phyloP scores from a whole-genome alignment of 2,329 filamentous ascomycete genomes.

The Paracorniculantispora psalliotae region DNA sequence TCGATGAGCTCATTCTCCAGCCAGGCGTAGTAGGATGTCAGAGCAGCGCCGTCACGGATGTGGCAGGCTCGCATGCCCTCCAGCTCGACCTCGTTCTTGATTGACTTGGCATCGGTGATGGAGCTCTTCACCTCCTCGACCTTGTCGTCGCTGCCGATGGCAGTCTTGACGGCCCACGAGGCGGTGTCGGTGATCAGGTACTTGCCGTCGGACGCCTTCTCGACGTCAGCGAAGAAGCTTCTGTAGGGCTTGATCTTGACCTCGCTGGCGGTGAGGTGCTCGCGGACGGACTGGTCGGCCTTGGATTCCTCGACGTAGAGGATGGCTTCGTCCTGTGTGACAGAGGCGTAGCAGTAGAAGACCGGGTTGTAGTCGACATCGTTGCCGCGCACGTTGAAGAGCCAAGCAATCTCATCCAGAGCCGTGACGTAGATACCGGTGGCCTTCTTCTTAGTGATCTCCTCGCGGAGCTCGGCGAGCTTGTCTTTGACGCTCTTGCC shows the following conservation, averaged over 20 bases:
- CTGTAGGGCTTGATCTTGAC: conserved; percentile 79
- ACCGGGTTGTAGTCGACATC: conserved; percentile 98
- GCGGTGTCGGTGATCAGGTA: conserved; percentile 83
- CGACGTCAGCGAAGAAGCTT: conserved; percentile 73
- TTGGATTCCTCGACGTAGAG: conserved; percentile 83
- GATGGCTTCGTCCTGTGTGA: conserved; percentile 71
- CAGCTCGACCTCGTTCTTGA: conserved; percentile 88
- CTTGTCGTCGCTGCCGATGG: conserved; percentile 76
- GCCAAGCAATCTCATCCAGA: conserved; percentile 95
- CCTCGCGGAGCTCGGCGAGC: conserved; percentile 80
- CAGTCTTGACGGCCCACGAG: conserved; percentile 87
- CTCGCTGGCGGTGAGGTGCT: conserved; percentile 63
- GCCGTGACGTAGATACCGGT: conserved; percentile 86
- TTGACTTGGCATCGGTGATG: conserved; percentile 82
- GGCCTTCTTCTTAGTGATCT: conserved; percentile 84
- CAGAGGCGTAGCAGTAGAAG: conserved; percentile 91
- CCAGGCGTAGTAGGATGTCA: conserved; percentile 95
- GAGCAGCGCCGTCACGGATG: conserved; percentile 83
- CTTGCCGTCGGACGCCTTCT: conserved; percentile 52
- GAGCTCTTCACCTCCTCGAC: conserved; percentile 86
- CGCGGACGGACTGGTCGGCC: conserved; percentile 61
- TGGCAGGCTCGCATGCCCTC: conserved; percentile 93
- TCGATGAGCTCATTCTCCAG: conserved; percentile 79
- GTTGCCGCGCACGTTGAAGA: conserved; percentile 93
- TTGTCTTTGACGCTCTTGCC: conserved; percentile 82